These are phyloP conservation scores for Aspergillus sp. DNA, from an alignment of 2,329 filamentous ascomycete species.

Conservation along the genomic window DNA sequence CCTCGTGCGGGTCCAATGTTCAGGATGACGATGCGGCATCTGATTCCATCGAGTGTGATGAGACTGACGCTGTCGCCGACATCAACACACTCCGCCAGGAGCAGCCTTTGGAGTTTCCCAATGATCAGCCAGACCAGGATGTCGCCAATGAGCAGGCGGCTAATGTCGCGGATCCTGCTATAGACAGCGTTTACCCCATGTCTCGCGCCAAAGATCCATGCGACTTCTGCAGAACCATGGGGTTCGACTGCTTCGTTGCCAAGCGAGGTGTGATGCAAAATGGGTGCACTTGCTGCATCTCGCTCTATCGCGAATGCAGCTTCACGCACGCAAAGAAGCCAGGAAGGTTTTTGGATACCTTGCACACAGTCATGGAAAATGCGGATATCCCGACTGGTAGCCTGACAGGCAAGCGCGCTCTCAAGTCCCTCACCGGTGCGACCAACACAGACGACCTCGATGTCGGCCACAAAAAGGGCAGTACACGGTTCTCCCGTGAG, in stretches of 20 bases:
- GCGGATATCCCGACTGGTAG: slow-evolving; percentile 29
- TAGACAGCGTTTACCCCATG: slow-evolving; percentile 32
- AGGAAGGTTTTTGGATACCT: slow-evolving; percentile 35
- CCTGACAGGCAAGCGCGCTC: slow-evolving; percentile 30
- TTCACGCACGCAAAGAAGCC: slow-evolving; percentile 35
- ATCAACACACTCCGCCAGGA: slow-evolving; percentile 35
- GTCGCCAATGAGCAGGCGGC: slow-evolving; percentile 10
- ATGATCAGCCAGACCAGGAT: slow-evolving; percentile 14
- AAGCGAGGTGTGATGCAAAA: slow-evolving; percentile 35
- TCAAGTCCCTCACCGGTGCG: slow-evolving; percentile 33
- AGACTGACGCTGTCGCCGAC: slow-evolving; percentile 27
- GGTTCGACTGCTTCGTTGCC: slow-evolving; percentile 39
- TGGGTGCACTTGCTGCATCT: slow-evolving; percentile 40
- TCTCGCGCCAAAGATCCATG: slow-evolving; percentile 37
- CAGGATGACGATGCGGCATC: slow-evolving; percentile 33
- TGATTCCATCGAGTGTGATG: slow-evolving; percentile 28
- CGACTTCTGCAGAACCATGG: slow-evolving; percentile 38
- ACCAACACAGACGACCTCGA: slow-evolving; percentile 28
- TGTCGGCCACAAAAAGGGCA: slow-evolving; percentile 50
- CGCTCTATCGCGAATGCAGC: slow-evolving; percentile 39
- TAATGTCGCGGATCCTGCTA: slow-evolving; percentile 12
- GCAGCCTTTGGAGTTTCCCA: slow-evolving; percentile 33
- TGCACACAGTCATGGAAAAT: slow-evolving; percentile 37
- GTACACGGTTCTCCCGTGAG: slow-evolving; percentile 68
- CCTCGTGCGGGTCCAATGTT: slow-evolving; percentile 28